Conservation (phyloP, 2,329 filamentous ascomycete genomes). For the Talaromyces sp. region DNA sequence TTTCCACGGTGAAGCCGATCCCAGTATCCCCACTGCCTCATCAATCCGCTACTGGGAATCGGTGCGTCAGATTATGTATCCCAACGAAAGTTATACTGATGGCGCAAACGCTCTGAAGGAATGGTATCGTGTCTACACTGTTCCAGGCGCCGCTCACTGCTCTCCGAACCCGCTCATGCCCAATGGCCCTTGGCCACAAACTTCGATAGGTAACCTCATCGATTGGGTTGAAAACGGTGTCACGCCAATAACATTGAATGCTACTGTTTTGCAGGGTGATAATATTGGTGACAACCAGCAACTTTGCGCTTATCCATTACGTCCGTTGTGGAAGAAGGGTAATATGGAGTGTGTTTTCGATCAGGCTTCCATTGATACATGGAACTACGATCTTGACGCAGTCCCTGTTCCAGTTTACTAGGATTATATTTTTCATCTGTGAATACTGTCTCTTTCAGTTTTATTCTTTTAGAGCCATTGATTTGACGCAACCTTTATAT, state of each 20-base stretch:
- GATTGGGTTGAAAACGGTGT: constrained; percentile 50
- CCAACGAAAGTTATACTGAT: constrained; percentile 32
- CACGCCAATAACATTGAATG: constrained; percentile 36
- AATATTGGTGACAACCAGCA: constrained; percentile 33
- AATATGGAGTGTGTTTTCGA: constrained; percentile 37
- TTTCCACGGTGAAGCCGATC: constrained; percentile 55
- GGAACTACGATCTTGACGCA: constrained; percentile 35
- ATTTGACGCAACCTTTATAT: too few relatives aligned
- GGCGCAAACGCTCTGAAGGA: constrained; percentile 40
- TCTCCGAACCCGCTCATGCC: constrained; percentile 42
- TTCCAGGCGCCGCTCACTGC: constrained; percentile 53
- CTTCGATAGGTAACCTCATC: constrained; percentile 44
- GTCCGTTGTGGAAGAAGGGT: constrained; percentile 27
- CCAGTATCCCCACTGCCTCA: constrained; percentile 48
- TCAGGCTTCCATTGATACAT: constrained; percentile 33
- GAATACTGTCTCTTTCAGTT: too few relatives aligned
- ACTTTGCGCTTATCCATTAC: constrained; percentile 30
- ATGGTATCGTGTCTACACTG: constrained; percentile 52
- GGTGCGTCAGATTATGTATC: constrained; percentile 48
- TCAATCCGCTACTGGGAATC: constrained; percentile 53
- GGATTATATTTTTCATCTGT: neutral
- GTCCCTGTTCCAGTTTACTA: constrained; percentile 37
- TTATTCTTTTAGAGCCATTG: too few relatives aligned
- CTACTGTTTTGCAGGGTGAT: constrained; percentile 19
- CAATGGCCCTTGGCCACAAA: constrained; percentile 38